Conservation (phyloP, 2,329 filamentous ascomycete species). For the Myriosclerotinia scirpicola region DNA sequence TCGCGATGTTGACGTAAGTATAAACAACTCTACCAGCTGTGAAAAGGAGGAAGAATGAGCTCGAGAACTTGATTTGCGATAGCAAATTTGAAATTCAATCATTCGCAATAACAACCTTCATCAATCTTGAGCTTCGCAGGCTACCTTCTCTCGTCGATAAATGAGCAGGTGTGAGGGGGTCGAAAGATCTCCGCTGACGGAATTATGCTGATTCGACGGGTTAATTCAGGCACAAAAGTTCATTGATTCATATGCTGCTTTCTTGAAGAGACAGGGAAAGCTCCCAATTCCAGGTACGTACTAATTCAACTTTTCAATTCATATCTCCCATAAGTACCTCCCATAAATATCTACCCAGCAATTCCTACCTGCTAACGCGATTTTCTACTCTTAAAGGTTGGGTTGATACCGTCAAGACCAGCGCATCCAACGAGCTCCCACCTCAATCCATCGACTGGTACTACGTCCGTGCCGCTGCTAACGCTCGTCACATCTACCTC, state of each 20-base stretch:
- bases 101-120: constrained; percentile 18
- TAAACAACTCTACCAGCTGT: constrained; percentile 35
- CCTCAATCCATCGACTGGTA: constrained; percentile 99
- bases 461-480: constrained; percentile 84
- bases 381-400: constrained; percentile 63
- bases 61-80: constrained; percentile 28
- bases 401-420: constrained; percentile 99
- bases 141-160: constrained; percentile 31
- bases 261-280: constrained; percentile 94
- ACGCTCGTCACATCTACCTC: constrained; percentile 98
- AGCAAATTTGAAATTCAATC: constrained; percentile 6
- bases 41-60: constrained; percentile 25
- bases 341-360: background rate
- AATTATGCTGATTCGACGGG: constrained; percentile 64
- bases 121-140: constrained; percentile 30
- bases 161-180: constrained; percentile 71
- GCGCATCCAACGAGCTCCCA: constrained; percentile 92
- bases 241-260: constrained; percentile 80
- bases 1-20: constrained; percentile 81
- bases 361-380: constrained; percentile 17
- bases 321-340: background rate
- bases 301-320: background rate
- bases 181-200: constrained; percentile 71
- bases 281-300: constrained; percentile 80
- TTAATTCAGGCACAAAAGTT: constrained; percentile 76